phyloP scores from a whole-genome alignment of 805 yeast species.

The Yamadazyma endophytica region DNA sequence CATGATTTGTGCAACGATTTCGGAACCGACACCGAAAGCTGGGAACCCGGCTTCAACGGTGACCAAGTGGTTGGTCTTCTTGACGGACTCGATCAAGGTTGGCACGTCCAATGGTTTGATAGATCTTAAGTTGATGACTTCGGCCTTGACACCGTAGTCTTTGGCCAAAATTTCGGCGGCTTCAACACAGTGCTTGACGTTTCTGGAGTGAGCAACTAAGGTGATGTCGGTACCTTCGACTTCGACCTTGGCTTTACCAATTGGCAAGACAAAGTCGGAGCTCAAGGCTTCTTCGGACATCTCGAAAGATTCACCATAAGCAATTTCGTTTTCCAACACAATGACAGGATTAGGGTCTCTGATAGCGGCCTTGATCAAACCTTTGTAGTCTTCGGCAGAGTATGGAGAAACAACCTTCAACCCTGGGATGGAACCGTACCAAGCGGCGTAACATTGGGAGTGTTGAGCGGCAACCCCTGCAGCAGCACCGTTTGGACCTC shows the following conservation, averaged over 20 bases:
- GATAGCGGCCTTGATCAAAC: slow-evolving; percentile 91
- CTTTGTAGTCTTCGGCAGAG: slow-evolving; percentile 94
- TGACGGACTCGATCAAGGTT: slow-evolving; percentile 79
- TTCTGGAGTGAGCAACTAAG: slow-evolving; percentile 87
- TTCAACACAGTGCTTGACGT: slow-evolving; percentile 77
- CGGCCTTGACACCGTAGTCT: slow-evolving; percentile 84
- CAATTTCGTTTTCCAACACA: slow-evolving; percentile 90
- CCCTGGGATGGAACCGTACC: slow-evolving; percentile 99
- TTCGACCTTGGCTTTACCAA: slow-evolving; percentile 95
- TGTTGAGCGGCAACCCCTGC: slow-evolving; percentile 99
- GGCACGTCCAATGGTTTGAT: slow-evolving; percentile 95
- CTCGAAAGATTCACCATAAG: slow-evolving; percentile 89
- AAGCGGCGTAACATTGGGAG: slow-evolving; percentile 94
- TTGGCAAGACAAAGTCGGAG: slow-evolving; percentile 86
- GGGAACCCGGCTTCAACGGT: slow-evolving; percentile 98
- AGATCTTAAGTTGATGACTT: slow-evolving; percentile 92
- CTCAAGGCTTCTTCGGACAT: slow-evolving; percentile 85
- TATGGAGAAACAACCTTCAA: slow-evolving; percentile 94
- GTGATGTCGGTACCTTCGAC: slow-evolving; percentile 88
- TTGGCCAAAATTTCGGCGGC: slow-evolving; percentile 86
- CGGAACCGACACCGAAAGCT: slow-evolving; percentile 97
- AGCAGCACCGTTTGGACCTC: slow-evolving; percentile 99
- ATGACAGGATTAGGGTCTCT: slow-evolving; percentile 99
- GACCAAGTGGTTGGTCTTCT: slow-evolving; percentile 94
- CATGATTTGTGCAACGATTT: slow-evolving; percentile 95